These are phyloP conservation scores for Trichoderma orchidacearum DNA, from an alignment of 495 filamentous ascomycete species.

Conservation along the genomic window DNA sequence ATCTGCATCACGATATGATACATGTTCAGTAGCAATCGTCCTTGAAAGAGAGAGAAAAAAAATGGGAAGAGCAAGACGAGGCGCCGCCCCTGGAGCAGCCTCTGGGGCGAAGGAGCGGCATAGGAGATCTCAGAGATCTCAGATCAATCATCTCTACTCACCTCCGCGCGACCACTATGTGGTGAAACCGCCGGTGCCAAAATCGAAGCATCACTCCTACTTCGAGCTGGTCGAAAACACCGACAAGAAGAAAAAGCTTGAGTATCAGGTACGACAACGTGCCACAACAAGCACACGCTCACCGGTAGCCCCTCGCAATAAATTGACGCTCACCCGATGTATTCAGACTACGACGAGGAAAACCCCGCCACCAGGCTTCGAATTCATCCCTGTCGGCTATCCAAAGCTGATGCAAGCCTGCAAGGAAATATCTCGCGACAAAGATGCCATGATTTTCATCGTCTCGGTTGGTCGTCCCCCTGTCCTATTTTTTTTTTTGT, in stretches of 20 bases:
- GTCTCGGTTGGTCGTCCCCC: slow-evolving; percentile 49
- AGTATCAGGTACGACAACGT: slow-evolving; percentile 25
- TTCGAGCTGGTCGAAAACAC: slow-evolving; percentile 41
- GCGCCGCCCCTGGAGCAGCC: background rate
- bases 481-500: background rate
- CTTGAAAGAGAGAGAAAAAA: background rate
- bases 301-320: background rate
- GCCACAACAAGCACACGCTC: slow-evolving; percentile 1
- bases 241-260: slow-evolving; percentile 42
- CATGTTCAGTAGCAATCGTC: background rate
- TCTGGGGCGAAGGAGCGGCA: slow-evolving; percentile 3
- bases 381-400: slow-evolving; percentile 72
- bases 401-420: slow-evolving; percentile 60
- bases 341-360: slow-evolving; percentile 26
- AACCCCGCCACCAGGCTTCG: slow-evolving; percentile 59
- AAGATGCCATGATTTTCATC: slow-evolving; percentile 55
- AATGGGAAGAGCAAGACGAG: background rate
- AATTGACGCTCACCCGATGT: slow-evolving; percentile 2
- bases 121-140: background rate
- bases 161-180: slow-evolving; percentile 16
- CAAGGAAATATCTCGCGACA: slow-evolving; percentile 64
- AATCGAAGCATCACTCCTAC: slow-evolving; percentile 35
- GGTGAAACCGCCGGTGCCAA: slow-evolving; percentile 18
- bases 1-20: background rate
- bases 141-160: slow-evolving; percentile 3